Evolutionary conservation across 2,329 filamentous ascomycete species (phyloP).

Genomic region (Cryphonectria carpinicola): DNA sequence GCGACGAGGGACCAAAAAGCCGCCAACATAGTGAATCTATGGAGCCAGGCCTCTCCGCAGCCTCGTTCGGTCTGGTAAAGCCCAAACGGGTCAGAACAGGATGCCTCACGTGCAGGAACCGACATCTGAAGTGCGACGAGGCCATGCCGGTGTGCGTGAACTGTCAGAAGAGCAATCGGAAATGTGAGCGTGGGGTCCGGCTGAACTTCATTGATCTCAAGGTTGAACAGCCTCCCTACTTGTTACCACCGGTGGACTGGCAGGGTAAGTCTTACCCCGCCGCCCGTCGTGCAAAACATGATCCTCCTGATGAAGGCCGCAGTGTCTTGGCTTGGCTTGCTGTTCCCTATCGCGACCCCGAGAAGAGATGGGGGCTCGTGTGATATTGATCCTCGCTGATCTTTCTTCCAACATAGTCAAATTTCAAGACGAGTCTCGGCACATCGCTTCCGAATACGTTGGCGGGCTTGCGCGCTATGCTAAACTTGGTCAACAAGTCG

Average conservation of each 20-base stretch:
- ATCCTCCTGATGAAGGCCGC: not conserved
- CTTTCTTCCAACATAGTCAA: conserved; percentile 52
- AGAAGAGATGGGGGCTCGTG: not conserved
- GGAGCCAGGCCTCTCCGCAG: conserved; percentile 1
- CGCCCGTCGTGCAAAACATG: not conserved
- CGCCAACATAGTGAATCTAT: conserved; percentile 12
- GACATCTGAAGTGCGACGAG: conserved; percentile 92
- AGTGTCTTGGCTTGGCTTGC: not conserved
- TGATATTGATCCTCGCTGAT: conserved; percentile 20
- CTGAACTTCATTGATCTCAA: conserved; percentile 91
- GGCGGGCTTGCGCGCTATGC: conserved; percentile 78
- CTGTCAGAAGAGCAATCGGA: conserved; percentile 83
- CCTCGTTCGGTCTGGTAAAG: conserved; percentile 47
- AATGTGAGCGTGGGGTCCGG: conserved; percentile 83
- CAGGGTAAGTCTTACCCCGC: conserved; percentile 49
- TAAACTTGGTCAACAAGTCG: conserved; percentile 49
- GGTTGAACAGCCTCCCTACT: conserved; percentile 67
- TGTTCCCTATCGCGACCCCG: not conserved
- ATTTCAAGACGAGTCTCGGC: conserved; percentile 86
- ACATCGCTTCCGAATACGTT: conserved; percentile 88
- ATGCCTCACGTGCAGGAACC: conserved; percentile 85
- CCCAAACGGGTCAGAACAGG: conserved; percentile 88
- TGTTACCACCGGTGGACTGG: conserved; percentile 68
- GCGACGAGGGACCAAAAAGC: not conserved
- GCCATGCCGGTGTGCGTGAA: conserved; percentile 68